Conservation (phyloP, 257 asterid genomes). For the Agastache rugosa region DNA sequence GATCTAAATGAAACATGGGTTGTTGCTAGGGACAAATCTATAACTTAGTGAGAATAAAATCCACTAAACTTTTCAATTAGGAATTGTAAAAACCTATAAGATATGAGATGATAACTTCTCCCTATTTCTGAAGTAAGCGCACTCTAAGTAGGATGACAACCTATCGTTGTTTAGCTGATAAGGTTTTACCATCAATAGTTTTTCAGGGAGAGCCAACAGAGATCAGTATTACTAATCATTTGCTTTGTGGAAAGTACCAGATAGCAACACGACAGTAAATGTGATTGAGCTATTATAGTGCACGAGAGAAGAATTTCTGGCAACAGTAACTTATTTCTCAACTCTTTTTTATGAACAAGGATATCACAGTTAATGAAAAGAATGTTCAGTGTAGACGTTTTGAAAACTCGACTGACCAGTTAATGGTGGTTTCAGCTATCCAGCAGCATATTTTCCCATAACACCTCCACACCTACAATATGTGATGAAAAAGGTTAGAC, state of each 20-base stretch:
- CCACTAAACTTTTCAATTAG: not conserved
- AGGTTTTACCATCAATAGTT: not conserved
- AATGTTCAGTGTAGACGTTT: not conserved
- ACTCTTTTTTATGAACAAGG: not conserved
- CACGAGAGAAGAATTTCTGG: not conserved
- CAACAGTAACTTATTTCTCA: not conserved
- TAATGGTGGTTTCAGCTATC: conserved; percentile 94
- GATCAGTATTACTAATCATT: not conserved
- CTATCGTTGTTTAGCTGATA: not conserved
- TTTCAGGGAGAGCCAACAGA: not conserved
- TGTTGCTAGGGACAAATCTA: not conserved
- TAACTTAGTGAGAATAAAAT: not conserved
- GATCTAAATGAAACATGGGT: not conserved
- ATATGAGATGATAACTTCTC: not conserved
- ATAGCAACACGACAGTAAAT: not conserved
- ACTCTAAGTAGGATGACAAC: not conserved
- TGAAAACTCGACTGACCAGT: conserved; percentile 64
- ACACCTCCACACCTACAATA: conserved; percentile 96
- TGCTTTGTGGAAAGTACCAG: not conserved
- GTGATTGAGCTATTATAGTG: not conserved
- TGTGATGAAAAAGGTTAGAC: conserved; percentile 32
- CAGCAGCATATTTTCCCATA: conserved; percentile 99
- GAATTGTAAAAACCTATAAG: not conserved
- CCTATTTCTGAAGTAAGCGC: not conserved
- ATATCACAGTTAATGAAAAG: conserved; percentile 23